Evolutionary conservation across 805 yeast genomes (phyloP).

Genomic region (Kuraishia hungarica): DNA sequence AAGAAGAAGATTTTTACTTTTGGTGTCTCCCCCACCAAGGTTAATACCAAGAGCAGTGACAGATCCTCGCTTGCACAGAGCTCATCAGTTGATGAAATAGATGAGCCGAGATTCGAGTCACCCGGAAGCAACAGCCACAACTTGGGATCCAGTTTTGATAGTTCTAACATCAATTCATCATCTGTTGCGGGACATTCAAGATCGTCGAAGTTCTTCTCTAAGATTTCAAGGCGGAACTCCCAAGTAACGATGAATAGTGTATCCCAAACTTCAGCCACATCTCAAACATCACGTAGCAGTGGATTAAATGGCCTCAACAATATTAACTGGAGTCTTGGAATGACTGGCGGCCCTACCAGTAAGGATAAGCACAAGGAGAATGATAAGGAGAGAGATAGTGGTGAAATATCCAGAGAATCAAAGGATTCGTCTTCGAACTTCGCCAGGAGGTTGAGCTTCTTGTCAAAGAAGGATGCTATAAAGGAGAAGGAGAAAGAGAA

Average conservation of each 20-base stretch:
- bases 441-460: slow-evolving; percentile 20
- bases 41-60: slow-evolving; percentile 14
- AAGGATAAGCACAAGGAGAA: not conserved
- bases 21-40: slow-evolving; percentile 25
- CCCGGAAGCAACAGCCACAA: not conserved
- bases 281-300: slow-evolving; percentile 3
- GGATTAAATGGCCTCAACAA: slow-evolving; percentile 1
- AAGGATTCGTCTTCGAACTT: slow-evolving; percentile 6
- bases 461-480: slow-evolving; percentile 20
- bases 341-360: not conserved
- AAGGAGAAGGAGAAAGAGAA: slow-evolving; percentile 16
- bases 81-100: slow-evolving; percentile 8
- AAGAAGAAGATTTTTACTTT: slow-evolving; percentile 26
- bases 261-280: not conserved
- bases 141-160: not conserved
- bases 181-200: slow-evolving; percentile 8
- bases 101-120: slow-evolving; percentile 1
- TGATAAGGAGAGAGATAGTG: not conserved
- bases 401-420: not conserved
- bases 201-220: slow-evolving; percentile 22
- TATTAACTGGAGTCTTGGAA: slow-evolving; percentile 1
- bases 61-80: slow-evolving; percentile 7
- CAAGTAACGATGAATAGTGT: slow-evolving; percentile 9
- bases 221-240: slow-evolving; percentile 16
- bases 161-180: not conserved